phyloP scores from a whole-genome alignment of 2,329 filamentous ascomycete genomes.

The Paraphoma chrysanthemicola region DNA sequence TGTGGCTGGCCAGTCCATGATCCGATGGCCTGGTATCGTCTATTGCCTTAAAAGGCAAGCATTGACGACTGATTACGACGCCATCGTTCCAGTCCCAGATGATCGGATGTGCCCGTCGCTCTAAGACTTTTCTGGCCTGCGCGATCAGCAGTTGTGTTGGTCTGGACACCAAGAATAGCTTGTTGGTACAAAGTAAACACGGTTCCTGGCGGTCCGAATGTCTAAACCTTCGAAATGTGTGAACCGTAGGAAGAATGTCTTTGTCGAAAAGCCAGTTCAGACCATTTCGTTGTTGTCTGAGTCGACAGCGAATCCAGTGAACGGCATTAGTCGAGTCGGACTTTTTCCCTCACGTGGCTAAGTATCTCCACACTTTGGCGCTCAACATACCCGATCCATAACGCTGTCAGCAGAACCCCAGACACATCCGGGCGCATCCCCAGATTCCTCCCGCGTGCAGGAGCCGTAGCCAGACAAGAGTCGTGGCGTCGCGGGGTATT shows the following conservation, averaged over 20 bases:
- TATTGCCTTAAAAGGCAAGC: neutral
- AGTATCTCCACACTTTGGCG: neutral
- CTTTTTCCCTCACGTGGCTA: neutral
- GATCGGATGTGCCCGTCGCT: neutral
- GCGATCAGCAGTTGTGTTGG: too few relatives aligned
- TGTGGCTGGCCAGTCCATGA: neutral
- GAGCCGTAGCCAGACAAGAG: neutral
- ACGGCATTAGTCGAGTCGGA: neutral
- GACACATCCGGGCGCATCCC: neutral
- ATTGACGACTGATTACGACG: neutral
- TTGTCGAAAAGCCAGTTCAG: too few relatives aligned
- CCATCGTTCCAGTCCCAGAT: neutral
- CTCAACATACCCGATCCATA: neutral
- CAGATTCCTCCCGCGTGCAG: neutral
- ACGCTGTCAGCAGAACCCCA: neutral
- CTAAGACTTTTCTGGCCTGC: too few relatives aligned
- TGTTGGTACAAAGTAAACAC: too few relatives aligned
- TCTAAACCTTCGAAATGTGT: too few relatives aligned
- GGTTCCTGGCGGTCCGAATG: too few relatives aligned
- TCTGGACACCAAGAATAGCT: too few relatives aligned
- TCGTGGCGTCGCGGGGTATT: neutral
- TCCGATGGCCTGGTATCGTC: conserved; percentile 7
- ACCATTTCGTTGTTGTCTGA: neutral
- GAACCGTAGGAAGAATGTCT: too few relatives aligned
- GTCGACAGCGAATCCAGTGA: neutral